These are phyloP conservation scores for Cytospora schulzeri DNA, from an alignment of 2,329 filamentous ascomycete genomes.

Conservation along the genomic window DNA sequence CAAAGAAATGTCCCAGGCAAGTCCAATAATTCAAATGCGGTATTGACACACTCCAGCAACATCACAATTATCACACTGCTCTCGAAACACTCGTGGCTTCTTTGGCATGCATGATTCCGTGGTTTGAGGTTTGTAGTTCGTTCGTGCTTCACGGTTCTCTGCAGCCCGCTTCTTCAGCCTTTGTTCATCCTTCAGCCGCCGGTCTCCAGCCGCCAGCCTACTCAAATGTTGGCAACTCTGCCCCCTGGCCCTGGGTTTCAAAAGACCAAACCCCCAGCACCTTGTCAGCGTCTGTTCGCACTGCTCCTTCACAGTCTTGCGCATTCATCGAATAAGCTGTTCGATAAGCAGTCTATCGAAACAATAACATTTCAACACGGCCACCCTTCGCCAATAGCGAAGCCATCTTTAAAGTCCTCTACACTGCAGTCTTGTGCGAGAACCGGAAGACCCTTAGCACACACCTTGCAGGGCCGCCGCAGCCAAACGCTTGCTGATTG, in stretches of 20 bases:
- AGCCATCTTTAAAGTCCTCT: too few relatives aligned
- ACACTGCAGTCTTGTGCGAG: slow-evolving; percentile 13
- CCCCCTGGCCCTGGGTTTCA: neutral
- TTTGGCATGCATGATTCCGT: neutral
- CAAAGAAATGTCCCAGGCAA: too few relatives aligned
- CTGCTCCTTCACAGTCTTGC: neutral
- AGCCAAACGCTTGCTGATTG: slow-evolving; percentile 19
- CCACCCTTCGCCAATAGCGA: neutral
- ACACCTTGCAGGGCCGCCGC: slow-evolving; percentile 17
- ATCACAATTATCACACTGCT: neutral
- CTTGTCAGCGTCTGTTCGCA: neutral
- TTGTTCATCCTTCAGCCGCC: neutral
- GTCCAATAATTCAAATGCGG: too few relatives aligned
- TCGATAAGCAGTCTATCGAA: neutral
- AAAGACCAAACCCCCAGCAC: neutral
- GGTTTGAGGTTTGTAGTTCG: too few relatives aligned
- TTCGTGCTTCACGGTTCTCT: neutral
- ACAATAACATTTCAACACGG: neutral
- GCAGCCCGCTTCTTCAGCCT: neutral
- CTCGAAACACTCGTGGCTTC: neutral
- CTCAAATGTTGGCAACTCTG: neutral
- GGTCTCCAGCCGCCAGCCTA: neutral
- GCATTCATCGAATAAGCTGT: neutral
- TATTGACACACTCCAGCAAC: too few relatives aligned
- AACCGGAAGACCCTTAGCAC: slow-evolving; percentile 9